Percentiles rank a stretch among this genome's conserved stretches.
phyloP scores from a whole-genome alignment of 1,284 basidiomycete species.

The Microbotryomycetes sp. region DNA sequence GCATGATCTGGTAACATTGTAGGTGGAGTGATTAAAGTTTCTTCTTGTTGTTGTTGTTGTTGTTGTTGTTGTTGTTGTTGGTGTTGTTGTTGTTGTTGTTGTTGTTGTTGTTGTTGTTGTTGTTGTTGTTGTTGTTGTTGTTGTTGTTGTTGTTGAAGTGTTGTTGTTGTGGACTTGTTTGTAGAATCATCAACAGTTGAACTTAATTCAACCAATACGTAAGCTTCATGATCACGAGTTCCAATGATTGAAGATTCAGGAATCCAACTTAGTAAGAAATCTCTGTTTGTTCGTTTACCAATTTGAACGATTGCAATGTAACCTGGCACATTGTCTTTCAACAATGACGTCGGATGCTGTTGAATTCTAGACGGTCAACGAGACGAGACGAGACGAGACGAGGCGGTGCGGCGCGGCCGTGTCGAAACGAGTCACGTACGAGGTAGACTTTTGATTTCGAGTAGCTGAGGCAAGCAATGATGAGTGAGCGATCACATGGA shows the following conservation, averaged over 20 bases:
- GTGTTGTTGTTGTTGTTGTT: not conserved
- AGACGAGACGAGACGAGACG: not conserved
- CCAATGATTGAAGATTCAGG: slow-evolving; percentile 70
- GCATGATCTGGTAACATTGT: slow-evolving; percentile 57
- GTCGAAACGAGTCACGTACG: slow-evolving; percentile 8
- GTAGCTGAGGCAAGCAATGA: slow-evolving; percentile 46
- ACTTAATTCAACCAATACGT: slow-evolving; percentile 27
- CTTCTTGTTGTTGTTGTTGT: slow-evolving; percentile 2
- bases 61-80: too few species aligned
- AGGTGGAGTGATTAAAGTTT: slow-evolving; percentile 6
- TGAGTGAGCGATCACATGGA: not conserved
- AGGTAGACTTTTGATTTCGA: slow-evolving; percentile 89
- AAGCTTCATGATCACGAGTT: slow-evolving; percentile 45
- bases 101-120: not conserved
- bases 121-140: not conserved
- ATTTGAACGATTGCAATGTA: slow-evolving; percentile 79
- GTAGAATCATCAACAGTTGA: not conserved
- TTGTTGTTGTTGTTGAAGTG: too few species aligned
- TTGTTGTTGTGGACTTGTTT: not conserved
- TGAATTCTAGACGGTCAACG: not conserved
- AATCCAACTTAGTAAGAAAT: slow-evolving; percentile 75
- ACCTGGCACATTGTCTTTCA: slow-evolving; percentile 86
- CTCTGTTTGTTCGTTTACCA: slow-evolving; percentile 48
- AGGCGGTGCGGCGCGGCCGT: slow-evolving; percentile 1
- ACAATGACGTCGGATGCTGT: slow-evolving; percentile 77